Evolutionary conservation across 2,329 filamentous ascomycete genomes (phyloP).

Genomic region (Hymenoscyphus occultus): DNA sequence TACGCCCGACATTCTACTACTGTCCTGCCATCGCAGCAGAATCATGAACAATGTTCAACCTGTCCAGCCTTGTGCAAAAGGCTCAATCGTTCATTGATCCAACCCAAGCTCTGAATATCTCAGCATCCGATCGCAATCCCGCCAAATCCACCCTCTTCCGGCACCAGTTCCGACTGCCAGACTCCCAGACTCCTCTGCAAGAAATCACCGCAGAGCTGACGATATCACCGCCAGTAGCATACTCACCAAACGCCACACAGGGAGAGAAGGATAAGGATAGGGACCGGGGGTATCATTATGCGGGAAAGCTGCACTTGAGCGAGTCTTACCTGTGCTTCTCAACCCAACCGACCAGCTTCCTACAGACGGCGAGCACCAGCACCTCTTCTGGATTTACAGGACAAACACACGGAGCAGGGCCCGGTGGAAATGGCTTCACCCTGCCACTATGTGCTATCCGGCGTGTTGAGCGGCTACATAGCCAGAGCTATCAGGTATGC

Average conservation of each 20-base stretch:
- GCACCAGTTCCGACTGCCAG: constrained; percentile 91
- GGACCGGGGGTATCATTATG: constrained; percentile 80
- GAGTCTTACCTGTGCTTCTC: constrained; percentile 97
- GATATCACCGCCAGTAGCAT: constrained; percentile 60
- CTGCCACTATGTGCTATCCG: constrained; percentile 89
- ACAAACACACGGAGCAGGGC: constrained; percentile 87
- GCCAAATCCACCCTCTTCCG: constrained; percentile 93
- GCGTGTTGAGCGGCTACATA: constrained; percentile 88
- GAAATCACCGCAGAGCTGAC: constrained; percentile 97
- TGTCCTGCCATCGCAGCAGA: neutral
- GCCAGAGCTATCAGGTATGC: constrained; percentile 73
- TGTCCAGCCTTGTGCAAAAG: constrained; percentile 87
- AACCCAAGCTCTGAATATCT: constrained; percentile 70
- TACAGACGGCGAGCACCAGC: constrained; percentile 72
- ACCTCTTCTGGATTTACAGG: constrained; percentile 84
- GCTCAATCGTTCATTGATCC: constrained; percentile 94
- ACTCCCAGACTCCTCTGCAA: constrained; percentile 87
- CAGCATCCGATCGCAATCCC: constrained; percentile 73
- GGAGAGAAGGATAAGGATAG: constrained; percentile 65
- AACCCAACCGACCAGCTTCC: constrained; percentile 84
- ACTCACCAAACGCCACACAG: constrained; percentile 56
- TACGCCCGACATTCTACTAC: neutral
- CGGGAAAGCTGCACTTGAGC: constrained; percentile 87
- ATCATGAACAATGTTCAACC: constrained; percentile 54
- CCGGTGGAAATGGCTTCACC: constrained; percentile 93